Evolutionary conservation across 345 rosid genomes (phyloP), one percentile per base, ranked within the genome.

Genomic region (Bruguiera sexangula): DNA sequence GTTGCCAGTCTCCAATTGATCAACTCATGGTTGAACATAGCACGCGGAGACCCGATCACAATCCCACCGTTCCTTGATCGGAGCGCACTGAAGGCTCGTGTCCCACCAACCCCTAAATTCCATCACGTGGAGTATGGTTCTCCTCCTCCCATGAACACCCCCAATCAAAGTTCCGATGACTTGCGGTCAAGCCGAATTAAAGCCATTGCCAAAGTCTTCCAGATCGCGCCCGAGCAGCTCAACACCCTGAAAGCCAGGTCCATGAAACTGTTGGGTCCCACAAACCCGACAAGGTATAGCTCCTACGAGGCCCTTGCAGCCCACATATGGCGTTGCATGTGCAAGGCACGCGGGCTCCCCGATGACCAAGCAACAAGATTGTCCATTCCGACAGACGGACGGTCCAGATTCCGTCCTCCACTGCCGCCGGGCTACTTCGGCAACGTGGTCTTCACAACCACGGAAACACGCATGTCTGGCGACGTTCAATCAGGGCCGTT

Each of bases 381-480:
- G 0, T 48, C 46, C 2, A 26, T 82, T 4, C 59, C 82, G 0
- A 59, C 51, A 2, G 69, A 83, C 65, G 89, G 89, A 36, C 75
- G 85, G 37, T 66, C 80, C 19, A 75, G 84, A 62, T 70, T 85
- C 57, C 34, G 5, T 16, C 89, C 90, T 0, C 69, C 81, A 19
- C 65, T 86, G 5, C 86, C 88, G 19, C 39, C 69, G 3, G 78
- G 82, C 11, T 85, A 77, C 66, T 65, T 83, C 6, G 86, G 90
- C 22, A 84, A 85, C 22, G 83, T 68, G 5, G 34, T 82, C 19
- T 84, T 81, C 51, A 71, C 66, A 2, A 67, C 81, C 6, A 59
- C 86, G 2, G 66, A 77, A 0, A 62, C 56, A 15, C 73, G 70
- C 0, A 8, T 8, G 8, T 19, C 77, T 0, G 73, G 76, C 0